Evolutionary conservation across 2,329 filamentous ascomycete genomes (phyloP), one percentile per base, ranked within the genome.

Genomic region (Colletotrichum destructivum): DNA sequence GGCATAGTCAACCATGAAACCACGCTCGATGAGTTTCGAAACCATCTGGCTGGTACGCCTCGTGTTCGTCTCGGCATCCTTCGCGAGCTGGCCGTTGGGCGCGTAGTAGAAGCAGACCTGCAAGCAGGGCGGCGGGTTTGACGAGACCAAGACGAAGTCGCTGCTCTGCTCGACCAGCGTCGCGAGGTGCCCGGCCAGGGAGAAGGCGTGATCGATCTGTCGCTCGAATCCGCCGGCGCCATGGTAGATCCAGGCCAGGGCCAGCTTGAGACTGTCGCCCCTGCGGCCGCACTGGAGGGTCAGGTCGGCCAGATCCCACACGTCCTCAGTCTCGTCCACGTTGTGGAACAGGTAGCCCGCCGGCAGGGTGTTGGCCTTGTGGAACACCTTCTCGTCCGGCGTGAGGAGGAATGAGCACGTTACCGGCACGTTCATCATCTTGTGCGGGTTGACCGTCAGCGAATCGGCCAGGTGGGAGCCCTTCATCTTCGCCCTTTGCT

Each of bases 91-190:
- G 2, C 91, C 89, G 1, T 84, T 84, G 0, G 89, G 89, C 0
- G 92, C 90, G 77, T 93, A 95, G 81, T 98, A 98, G 81, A 98
- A 98, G 85, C 96, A 98, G 26, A 98, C 93, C 83, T 98, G 96
- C 79, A 98, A 84, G 82, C 96, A 98, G 0, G 94, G 94, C 57
- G 95, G 92, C 35, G 94, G 93, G 76, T 93, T 92, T 67, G 89
- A 87, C 13, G 91, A 93, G 3, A 98, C 89, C 18, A 97, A 85
- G 21, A 89, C 83, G 76, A 98, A 93, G 75, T 93, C 85, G 0
- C 83, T 79, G 52, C 87, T 86, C 16, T 83, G 57, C 6, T 85
- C 81, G 2, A 98, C 79, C 1, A 91, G 81, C 0, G 78, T 79
- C 0, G 92, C 90, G n/a, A 98, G 85, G 75, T 94, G 87, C 4